Evolutionary conservation across 139 green algal genomes (phyloP).

Genomic region (Chlamydomonas incerta): DNA sequence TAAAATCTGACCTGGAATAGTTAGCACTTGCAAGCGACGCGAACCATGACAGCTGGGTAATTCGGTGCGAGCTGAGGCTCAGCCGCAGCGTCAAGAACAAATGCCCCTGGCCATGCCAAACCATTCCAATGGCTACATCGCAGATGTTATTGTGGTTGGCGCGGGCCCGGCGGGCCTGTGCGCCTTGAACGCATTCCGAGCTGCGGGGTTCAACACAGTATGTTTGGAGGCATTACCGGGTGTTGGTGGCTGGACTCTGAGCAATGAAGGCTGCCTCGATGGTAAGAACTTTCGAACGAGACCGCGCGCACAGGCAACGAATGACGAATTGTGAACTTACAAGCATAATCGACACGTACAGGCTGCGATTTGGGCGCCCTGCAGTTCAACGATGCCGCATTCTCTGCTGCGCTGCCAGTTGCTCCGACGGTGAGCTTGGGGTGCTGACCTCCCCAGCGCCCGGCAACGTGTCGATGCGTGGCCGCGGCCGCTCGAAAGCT

Average conservation of each 20-base stretch:
- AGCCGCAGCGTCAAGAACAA: neutral
- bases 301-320: too few species aligned
- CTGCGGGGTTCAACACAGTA: neutral
- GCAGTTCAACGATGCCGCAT: neutral
- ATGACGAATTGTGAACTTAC: too few species aligned
- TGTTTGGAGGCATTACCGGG: neutral
- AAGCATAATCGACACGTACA: too few species aligned
- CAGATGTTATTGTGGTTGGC: neutral
- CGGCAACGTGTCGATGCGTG: too few species aligned
- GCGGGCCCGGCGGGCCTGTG: constrained; percentile 8
- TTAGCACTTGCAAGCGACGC: too few species aligned
- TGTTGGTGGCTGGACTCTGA: neutral
- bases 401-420: neutral
- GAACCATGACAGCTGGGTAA: too few species aligned
- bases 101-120: neutral
- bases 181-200: neutral
- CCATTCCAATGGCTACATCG: neutral
- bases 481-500: too few species aligned
- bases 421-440: neutral
- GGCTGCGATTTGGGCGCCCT: neutral
- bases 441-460: too few species aligned
- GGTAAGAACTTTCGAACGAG: too few species aligned
- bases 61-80: neutral
- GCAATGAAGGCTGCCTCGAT: too few species aligned
- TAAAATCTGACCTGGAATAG: too few species aligned